These are phyloP conservation scores for Persicaria tinctoria DNA, from an alignment of 148 eudicot genomes.

Conservation along the genomic window DNA sequence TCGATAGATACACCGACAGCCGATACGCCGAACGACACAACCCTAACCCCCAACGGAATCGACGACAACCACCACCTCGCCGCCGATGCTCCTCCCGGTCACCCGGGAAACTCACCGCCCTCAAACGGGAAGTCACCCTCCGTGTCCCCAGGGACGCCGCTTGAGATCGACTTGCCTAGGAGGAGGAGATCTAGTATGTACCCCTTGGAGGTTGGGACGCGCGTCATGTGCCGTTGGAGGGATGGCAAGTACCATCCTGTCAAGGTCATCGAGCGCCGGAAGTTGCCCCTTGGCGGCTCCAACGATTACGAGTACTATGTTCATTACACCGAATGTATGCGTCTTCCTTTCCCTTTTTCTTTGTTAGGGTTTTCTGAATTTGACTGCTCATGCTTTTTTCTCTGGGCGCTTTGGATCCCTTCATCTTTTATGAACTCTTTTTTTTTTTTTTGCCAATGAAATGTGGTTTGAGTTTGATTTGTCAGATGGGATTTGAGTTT, in stretches of 20 bases:
- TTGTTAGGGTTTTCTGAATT: conserved; percentile 10
- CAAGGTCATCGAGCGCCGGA: conserved; percentile 86
- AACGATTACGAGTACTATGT: conserved; percentile 90
- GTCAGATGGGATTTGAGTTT: not conserved
- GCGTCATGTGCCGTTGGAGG: conserved; percentile 84
- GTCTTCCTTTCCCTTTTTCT: not conserved
- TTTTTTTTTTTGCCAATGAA: not conserved
- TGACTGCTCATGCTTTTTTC: not conserved
- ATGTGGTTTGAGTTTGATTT: not conserved
- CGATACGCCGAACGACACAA: conserved; percentile 33
- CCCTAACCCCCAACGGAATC: conserved; percentile 24
- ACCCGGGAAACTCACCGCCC: conserved; percentile 19
- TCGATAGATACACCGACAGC: conserved; percentile 47
- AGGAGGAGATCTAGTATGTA: conserved; percentile 33
- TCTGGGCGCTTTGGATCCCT: not conserved
- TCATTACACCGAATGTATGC: conserved; percentile 87
- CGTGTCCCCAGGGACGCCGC: conserved; percentile 21
- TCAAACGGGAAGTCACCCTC: conserved; percentile 5
- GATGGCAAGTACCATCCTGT: conserved; percentile 78
- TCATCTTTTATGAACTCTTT: not conserved
- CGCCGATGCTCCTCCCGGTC: conserved; percentile 15
- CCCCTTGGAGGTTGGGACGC: conserved; percentile 77
- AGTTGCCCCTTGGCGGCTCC: conserved; percentile 27
- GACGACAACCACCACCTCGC: conserved; percentile 22
- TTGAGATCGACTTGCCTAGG: conserved; percentile 29